Conservation (phyloP, 2,329 filamentous ascomycete genomes). For the Capronia epimyces region DNA sequence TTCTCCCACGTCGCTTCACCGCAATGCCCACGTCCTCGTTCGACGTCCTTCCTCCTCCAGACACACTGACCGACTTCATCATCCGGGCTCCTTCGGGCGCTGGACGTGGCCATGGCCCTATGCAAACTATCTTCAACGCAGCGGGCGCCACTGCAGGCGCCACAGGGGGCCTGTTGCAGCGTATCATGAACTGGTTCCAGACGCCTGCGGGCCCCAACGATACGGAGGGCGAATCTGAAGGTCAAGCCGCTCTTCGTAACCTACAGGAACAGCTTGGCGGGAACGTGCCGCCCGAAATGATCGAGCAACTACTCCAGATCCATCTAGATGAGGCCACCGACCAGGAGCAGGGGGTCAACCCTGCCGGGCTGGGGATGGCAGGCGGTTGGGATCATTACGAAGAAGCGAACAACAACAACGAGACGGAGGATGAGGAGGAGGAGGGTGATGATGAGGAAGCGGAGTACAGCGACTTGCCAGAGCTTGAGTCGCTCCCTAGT, state of each 20-base stretch:
- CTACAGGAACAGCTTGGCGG: slow-evolving; percentile 25
- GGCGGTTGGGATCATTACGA: slow-evolving; percentile 28
- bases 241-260: slow-evolving; percentile 21
- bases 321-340: slow-evolving; percentile 20
- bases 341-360: slow-evolving; percentile 13
- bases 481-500: slow-evolving; percentile 20
- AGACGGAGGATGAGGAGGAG: slow-evolving; percentile 10
- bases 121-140: slow-evolving; percentile 24
- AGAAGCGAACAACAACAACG: slow-evolving; percentile 14
- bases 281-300: slow-evolving; percentile 21
- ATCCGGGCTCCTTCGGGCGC: slow-evolving; percentile 21
- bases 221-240: slow-evolving; percentile 15
- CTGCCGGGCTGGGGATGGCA: slow-evolving; percentile 19
- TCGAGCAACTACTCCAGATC: slow-evolving; percentile 23
- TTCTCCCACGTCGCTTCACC: slow-evolving; percentile 63
- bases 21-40: slow-evolving; percentile 65
- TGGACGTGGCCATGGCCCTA: slow-evolving; percentile 5
- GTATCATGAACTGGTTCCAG: slow-evolving; percentile 27
- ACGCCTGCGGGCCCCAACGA: slow-evolving; percentile 14
- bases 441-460: slow-evolving; percentile 10
- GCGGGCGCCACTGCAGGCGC: slow-evolving; percentile 18
- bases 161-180: slow-evolving; percentile 17
- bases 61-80: slow-evolving; percentile 24
- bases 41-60: slow-evolving; percentile 70
- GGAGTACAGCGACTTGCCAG: slow-evolving; percentile 25